Conservation (phyloP, 331 rosid genomes). For the Pyracantha coccinea region DNA sequence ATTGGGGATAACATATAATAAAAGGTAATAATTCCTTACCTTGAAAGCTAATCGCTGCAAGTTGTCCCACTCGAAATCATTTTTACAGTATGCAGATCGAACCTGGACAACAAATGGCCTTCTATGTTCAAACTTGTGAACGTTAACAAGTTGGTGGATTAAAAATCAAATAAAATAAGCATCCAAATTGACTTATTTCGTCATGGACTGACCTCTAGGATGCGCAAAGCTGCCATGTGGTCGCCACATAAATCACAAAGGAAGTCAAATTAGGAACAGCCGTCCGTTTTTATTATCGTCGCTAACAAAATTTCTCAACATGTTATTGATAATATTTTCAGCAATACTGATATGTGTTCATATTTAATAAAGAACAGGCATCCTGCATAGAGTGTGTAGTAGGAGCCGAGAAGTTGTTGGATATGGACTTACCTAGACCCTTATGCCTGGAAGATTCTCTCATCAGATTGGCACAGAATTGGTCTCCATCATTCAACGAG, state of each 20-base stretch:
- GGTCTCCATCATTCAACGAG: constrained; percentile 77
- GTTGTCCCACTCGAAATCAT: constrained; percentile 94
- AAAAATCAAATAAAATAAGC: not conserved
- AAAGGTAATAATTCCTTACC: constrained; percentile 21
- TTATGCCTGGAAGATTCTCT: constrained; percentile 85
- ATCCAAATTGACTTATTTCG: not conserved
- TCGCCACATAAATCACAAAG: constrained; percentile 4
- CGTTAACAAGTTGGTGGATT: not conserved
- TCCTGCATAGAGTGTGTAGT: no score
- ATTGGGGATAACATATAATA: no score
- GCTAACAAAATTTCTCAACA: no score
- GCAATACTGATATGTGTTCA: no score
- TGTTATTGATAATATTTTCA: no score
- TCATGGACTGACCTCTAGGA: constrained; percentile 61
- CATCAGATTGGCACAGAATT: constrained; percentile 74
- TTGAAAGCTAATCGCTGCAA: constrained; percentile 50
- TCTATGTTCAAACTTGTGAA: not conserved
- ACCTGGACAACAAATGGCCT: not conserved
- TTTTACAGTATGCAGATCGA: constrained; percentile 80
- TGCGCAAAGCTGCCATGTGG: constrained; percentile 52
- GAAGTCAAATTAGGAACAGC: not conserved
- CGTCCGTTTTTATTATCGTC: no score
- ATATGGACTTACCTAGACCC: constrained; percentile 40
- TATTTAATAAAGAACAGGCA: no score
- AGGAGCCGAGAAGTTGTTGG: not conserved